Conservation (phyloP, 2,329 filamentous ascomycete species). For the Cryphonectria japonica region DNA sequence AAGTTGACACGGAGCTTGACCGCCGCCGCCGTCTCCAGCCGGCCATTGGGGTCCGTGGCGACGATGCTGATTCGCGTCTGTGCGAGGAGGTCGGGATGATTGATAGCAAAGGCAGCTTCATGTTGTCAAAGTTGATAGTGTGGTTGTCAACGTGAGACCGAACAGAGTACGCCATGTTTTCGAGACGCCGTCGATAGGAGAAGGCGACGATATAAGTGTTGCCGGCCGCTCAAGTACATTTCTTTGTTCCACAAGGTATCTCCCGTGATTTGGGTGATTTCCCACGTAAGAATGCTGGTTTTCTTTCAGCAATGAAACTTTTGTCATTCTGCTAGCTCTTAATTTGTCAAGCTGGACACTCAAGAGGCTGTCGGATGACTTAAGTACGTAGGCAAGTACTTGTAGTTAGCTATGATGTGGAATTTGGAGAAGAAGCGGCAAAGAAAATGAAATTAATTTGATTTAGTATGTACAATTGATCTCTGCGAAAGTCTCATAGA, state of each 20-base stretch:
- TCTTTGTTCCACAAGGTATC: neutral
- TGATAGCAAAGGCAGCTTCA: conserved; percentile 4
- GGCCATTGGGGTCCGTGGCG: neutral
- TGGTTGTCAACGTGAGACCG: neutral
- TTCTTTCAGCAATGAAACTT: neutral
- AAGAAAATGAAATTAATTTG: neutral
- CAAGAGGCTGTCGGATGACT: neutral
- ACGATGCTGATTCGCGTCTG: neutral
- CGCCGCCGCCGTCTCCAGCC: conserved; percentile 1
- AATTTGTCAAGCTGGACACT: neutral
- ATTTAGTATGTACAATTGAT: neutral
- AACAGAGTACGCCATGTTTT: neutral
- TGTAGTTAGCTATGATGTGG: neutral
- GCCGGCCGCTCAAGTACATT: neutral
- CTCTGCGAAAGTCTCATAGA: neutral
- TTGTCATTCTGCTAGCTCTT: neutral
- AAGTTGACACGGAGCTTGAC: neutral
- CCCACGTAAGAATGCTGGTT: neutral
- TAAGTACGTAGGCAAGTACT: neutral
- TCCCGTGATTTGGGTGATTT: neutral
- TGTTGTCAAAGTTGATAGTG: neutral
- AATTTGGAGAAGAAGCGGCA: neutral
- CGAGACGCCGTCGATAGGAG: neutral
- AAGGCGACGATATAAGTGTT: neutral
- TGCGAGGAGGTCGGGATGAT: neutral